Conservation (phyloP, 192 early-diverging fungal genomes). For the Haplosporangium gracile region DNA sequence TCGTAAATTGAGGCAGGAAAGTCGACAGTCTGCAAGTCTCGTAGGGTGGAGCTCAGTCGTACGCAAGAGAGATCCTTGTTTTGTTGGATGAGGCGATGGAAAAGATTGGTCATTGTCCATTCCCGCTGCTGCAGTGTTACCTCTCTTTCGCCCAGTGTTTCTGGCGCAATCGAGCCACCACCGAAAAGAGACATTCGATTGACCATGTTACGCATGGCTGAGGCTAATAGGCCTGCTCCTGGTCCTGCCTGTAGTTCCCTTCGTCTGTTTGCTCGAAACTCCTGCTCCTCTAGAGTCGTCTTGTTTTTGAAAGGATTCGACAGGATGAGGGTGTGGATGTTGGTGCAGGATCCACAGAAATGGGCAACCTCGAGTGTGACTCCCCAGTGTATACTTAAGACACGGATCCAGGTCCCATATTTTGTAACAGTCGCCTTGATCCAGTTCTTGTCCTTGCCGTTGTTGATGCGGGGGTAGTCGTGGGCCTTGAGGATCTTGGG, state of each 20-base stretch:
- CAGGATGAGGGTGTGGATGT: not conserved
- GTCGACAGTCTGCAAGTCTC: not conserved
- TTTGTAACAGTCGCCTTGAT: not conserved
- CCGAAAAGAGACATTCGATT: too few species aligned
- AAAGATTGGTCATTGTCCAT: not conserved
- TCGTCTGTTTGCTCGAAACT: not conserved
- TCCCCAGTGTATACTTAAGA: not conserved
- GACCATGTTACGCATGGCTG: too few species aligned
- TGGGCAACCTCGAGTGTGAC: not conserved
- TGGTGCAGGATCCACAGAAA: not conserved
- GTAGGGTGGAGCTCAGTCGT: not conserved
- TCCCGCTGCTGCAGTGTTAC: not conserved
- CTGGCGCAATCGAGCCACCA: not conserved
- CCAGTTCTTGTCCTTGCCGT: conserved; percentile 4
- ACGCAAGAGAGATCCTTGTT: not conserved
- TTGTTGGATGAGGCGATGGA: not conserved
- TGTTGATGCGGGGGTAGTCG: not conserved
- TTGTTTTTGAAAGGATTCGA: not conserved
- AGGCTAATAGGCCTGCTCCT: too few species aligned
- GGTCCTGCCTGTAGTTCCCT: not conserved
- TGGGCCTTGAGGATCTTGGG: conserved; percentile 4
- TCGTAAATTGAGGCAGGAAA: not conserved
- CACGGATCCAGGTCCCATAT: not conserved
- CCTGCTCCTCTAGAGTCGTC: not conserved
- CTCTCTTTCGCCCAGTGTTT: not conserved